A percentile compares a stretch with the other conserved stretches of the same genome.
phyloP scores from a whole-genome alignment of 768 basidiomycete genomes.

The Cystobasidium onofrii region DNA sequence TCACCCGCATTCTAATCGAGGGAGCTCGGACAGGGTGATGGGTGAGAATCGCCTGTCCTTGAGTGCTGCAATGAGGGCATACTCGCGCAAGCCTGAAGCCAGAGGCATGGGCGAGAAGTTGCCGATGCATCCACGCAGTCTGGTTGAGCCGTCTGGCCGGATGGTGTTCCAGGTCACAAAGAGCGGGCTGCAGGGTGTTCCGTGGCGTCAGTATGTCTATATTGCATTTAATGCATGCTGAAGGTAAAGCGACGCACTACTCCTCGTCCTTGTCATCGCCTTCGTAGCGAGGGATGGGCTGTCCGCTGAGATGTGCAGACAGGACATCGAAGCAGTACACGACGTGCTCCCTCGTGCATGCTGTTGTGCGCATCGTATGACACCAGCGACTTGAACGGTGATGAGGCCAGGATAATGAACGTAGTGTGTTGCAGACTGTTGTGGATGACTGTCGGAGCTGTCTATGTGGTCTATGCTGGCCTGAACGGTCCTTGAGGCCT shows the following conservation, averaged over 20 bases:
- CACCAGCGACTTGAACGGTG: neutral
- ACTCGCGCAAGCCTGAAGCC: conserved; percentile 70
- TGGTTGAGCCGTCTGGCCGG: conserved; percentile 53
- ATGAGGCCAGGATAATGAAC: neutral
- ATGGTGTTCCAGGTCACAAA: conserved; percentile 94
- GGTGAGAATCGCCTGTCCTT: conserved; percentile 72
- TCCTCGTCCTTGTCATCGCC: conserved; percentile 54
- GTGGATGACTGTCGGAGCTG: neutral
- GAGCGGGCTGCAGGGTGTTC: conserved; percentile 57
- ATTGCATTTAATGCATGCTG: neutral
- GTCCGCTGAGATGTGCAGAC: conserved; percentile 46
- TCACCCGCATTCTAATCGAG: conserved; percentile 76
- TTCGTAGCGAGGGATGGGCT: conserved; percentile 49
- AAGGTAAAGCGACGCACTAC: conserved; percentile 51
- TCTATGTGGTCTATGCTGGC: too few species aligned
- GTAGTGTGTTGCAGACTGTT: neutral
- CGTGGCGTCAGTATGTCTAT: conserved; percentile 8
- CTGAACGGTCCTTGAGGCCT: too few species aligned
- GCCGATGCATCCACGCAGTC: conserved; percentile 88
- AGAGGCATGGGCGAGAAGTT: conserved; percentile 73
- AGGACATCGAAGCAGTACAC: conserved; percentile 49
- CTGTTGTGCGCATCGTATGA: neutral
- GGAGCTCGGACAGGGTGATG: conserved; percentile 68
- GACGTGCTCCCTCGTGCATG: conserved; percentile 42
- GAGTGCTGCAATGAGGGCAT: conserved; percentile 80